Evolutionary conservation across 106 monocot species (phyloP).

Genomic region (Allium fistulosum): DNA sequence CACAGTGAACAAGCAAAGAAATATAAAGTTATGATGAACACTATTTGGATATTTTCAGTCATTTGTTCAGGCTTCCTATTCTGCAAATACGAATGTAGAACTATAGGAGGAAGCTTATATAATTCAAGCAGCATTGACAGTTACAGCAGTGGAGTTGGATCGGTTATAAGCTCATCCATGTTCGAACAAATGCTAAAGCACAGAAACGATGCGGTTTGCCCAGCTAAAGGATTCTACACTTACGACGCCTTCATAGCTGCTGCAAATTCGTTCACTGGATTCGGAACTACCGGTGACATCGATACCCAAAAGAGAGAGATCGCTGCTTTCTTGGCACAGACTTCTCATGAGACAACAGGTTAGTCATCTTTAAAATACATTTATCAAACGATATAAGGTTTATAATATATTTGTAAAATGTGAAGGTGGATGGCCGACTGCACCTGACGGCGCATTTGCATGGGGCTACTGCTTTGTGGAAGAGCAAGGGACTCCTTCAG

Average conservation of each 20-base stretch:
- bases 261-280: constrained; percentile 6
- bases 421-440: constrained; percentile 15
- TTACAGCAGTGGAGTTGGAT: constrained; percentile 12
- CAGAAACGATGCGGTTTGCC: constrained; percentile 30
- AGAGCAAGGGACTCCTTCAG: neutral
- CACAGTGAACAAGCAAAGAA: neutral
- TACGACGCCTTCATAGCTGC: constrained; percentile 41
- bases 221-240: constrained; percentile 40
- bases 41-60: neutral
- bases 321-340: constrained; percentile 45
- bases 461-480: constrained; percentile 11
- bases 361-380: no score
- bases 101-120: neutral
- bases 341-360: constrained; percentile 59
- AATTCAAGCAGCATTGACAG: neutral
- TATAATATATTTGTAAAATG: no score
- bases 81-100: neutral
- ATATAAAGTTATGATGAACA: neutral
- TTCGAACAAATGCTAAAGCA: constrained; percentile 61
- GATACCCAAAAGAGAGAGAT: constrained; percentile 19
- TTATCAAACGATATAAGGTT: no score
- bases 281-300: neutral
- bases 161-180: constrained; percentile 26
- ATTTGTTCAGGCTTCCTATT: neutral
- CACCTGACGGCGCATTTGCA: constrained; percentile 8